A percentile compares a stretch with the other conserved stretches of the same genome.
Evolutionary conservation across 2,329 filamentous ascomycete species (phyloP).

Genomic region (Alternaria brassicicola): DNA sequence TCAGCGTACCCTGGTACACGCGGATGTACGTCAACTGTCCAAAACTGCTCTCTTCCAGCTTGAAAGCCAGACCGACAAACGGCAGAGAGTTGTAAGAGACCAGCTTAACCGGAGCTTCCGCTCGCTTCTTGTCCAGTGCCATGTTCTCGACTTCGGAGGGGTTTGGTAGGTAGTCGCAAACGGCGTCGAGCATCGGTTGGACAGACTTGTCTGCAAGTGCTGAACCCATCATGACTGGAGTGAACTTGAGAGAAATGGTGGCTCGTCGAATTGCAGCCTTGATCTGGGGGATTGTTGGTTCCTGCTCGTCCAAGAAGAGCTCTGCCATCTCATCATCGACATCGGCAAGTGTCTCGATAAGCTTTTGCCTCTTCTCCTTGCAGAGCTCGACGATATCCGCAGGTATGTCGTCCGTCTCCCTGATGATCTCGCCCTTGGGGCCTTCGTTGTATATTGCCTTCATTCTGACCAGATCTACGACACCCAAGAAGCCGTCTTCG

Average conservation of each 20-base stretch:
- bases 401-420: constrained; percentile 80
- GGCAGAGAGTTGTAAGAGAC: constrained; percentile 92
- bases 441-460: constrained; percentile 93
- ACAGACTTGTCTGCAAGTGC: constrained; percentile 93
- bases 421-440: constrained; percentile 73
- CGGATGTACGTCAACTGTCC: constrained; percentile 98
- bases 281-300: constrained; percentile 80
- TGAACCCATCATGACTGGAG: constrained; percentile 94
- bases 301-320: constrained; percentile 85
- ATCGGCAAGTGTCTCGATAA: constrained; percentile 95
- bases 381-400: constrained; percentile 77
- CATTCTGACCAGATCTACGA: constrained; percentile 92
- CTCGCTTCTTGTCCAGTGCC: constrained; percentile 81
- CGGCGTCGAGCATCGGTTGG: constrained; percentile 95
- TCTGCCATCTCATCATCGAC: constrained; percentile 98
- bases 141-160: constrained; percentile 87
- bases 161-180: constrained; percentile 95
- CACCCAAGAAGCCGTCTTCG: constrained; percentile 89
- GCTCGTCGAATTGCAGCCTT: constrained; percentile 89
- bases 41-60: constrained; percentile 98
- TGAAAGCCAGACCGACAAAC: constrained; percentile 96
- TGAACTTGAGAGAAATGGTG: constrained; percentile 89
- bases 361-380: constrained; percentile 78
- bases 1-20: constrained; percentile 92
- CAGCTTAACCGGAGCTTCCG: constrained; percentile 81